Base-by-base conservation (phyloP, 129 eudicot genomes). In the Saussurea involucrata region DNA sequence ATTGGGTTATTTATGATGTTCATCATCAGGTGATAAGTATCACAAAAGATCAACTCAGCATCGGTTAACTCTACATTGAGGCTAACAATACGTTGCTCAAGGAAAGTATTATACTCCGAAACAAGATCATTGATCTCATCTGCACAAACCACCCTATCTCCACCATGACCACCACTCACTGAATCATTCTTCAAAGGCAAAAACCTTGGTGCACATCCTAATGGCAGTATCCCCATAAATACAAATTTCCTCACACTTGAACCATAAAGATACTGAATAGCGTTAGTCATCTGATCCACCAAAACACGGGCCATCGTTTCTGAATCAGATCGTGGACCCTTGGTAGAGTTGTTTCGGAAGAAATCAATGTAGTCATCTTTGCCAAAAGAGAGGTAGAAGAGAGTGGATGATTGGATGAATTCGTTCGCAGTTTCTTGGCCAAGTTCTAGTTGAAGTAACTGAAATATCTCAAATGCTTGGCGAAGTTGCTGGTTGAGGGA, bases 311-410 rank as follows among this genome's bases (percentile, higher is more conserved):
- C 64, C 37, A 85, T 10, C 2, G 29, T 37, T 18, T 49, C 72
- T 0, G 71, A 55, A 36, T 76, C 60, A 6, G 72, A 67, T 31
- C 53, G 63, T 6, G 31, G 67, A 66, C 29, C 42, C 63, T 66
- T 57, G 34, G 66, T 3, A 8, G 86, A 73, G 65, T 74, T 80
- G 11, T 73, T 27, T 36, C 83, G 85, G 28, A 88, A 76, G 78
- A 80, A 80, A 63, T 83, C 68, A 8, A 86, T 83, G 75, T 80
- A 86, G 73, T 91, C 97, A 12, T 91, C 94, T 85, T 86, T 91
- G 5, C 97, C 97, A n/a, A 91, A 85, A 0, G 94, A 91, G 67
- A 88, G 87, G 83, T 83, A 91, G 86, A 91, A 91, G 13, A 91
- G 57, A 24, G 83, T 83, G 77, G 97, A 86, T 13, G 92, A 86